Evolutionary conservation across 2,329 filamentous ascomycete species (phyloP), one percentile per base, ranked within the genome.

Genomic region (Verticillium isaacii): DNA sequence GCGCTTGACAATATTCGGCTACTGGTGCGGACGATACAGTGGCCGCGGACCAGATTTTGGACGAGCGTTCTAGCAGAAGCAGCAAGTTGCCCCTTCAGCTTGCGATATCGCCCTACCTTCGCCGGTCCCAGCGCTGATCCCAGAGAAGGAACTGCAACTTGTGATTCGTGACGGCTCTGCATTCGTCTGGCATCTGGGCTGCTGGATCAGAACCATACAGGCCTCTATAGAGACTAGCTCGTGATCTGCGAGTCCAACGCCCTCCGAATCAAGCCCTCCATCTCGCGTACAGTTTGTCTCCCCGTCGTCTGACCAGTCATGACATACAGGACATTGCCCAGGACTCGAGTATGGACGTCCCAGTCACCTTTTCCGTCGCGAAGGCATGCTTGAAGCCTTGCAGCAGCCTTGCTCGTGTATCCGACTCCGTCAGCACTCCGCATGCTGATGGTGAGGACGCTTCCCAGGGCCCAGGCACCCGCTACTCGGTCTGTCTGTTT

Each of bases 401-500:
- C 69, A 0, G 82, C 80, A 0, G 78, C 80, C 14, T 74, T 76
- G 64, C 81, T 82, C 62, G 75, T 79, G 65, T 84, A 84, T 0
- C 81, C 81, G 1, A 73, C 66, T 3, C 75, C 77, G 9, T 75
- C 73, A 1, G 73, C 70, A 14, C 79, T 78, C 4, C 72, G 70
- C 60, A 86, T 68, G 32, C 78, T 80, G 41, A 96, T 87, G 0
- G 89, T 88, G 12, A 95, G 77, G 1, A 95, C 89, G 2, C 85
- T 90, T 0, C 92, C 92, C 1, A 95, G 75, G 0, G 91, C 89
- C 77, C 91, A 90, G 0, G 89, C 85, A 8, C 88, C 85, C 2
- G 85, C 79, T 0, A 95, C 85, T 0, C 77, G 74, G 0, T 75
- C 65, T 2, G 79, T 78, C 23, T 81, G 69, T 17, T 67, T 75